phyloP scores from a whole-genome alignment of 805 yeast genomes.

The Saturnispora serradocipensis region DNA sequence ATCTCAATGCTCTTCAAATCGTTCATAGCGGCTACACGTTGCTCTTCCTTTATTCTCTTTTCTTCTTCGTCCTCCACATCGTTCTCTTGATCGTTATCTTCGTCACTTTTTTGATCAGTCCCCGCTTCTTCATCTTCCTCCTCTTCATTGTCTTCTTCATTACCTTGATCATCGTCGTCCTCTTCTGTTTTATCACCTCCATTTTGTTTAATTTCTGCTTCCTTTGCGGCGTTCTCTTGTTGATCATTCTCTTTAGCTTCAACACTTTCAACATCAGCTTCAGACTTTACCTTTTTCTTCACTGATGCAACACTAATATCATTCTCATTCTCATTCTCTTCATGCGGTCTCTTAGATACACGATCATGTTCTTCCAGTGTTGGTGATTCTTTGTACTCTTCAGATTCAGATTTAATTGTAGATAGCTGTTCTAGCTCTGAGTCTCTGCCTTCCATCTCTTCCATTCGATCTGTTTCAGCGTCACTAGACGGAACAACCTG shows the following conservation, averaged over 20 bases:
- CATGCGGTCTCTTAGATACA: not conserved
- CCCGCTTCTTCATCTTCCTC: conserved; percentile 15
- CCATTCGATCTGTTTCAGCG: conserved; percentile 89
- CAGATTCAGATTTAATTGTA: not conserved
- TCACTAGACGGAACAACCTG: conserved; percentile 43
- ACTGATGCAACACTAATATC: not conserved
- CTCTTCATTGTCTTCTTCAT: conserved; percentile 15
- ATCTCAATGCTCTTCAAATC: conserved; percentile 74
- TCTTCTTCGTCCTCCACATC: conserved; percentile 13
- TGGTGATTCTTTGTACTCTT: not conserved
- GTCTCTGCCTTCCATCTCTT: conserved; percentile 40
- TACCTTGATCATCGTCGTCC: conserved; percentile 8
- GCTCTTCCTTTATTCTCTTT: conserved; percentile 23
- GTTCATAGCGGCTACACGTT: conserved; percentile 55
- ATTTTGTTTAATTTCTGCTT: conserved; percentile 9
- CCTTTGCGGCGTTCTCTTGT: conserved; percentile 15
- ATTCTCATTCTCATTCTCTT: conserved; percentile 2
- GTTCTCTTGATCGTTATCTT: conserved; percentile 17
- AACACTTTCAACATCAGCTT: conserved; percentile 10
- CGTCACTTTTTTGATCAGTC: conserved; percentile 20
- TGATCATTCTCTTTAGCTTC: conserved; percentile 14
- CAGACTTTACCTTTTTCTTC: conserved; percentile 7
- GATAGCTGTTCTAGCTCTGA: conserved; percentile 35
- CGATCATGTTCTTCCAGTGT: not conserved
- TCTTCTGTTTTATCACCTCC: conserved; percentile 5